Conservation (phyloP, 768 basidiomycete genomes). For the Rhodotorula toruloides region DNA sequence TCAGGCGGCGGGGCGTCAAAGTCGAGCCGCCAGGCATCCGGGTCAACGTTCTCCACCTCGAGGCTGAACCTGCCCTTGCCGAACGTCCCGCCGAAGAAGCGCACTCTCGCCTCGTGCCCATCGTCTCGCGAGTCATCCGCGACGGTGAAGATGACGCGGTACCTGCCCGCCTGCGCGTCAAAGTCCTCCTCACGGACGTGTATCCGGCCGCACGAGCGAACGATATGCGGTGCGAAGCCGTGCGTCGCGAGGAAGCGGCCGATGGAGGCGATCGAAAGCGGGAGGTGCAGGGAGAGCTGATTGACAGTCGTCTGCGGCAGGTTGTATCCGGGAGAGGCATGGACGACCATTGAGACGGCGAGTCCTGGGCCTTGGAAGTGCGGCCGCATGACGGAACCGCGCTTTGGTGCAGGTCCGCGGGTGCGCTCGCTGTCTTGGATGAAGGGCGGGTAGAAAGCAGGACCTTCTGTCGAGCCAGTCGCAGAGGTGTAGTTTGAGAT, state of each 20-base stretch:
- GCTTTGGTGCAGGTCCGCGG: neutral
- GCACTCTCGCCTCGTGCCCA: conserved; percentile 2
- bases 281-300: conserved; percentile 29
- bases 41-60: conserved; percentile 23
- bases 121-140: neutral
- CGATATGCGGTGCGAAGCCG: conserved; percentile 29
- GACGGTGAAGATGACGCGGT: conserved; percentile 13
- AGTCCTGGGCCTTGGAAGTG: conserved; percentile 12
- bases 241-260: conserved; percentile 28
- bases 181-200: conserved; percentile 18
- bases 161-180: conserved; percentile 5
- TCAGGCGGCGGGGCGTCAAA: conserved; percentile 7
- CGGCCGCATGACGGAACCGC: neutral
- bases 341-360: conserved; percentile 18
- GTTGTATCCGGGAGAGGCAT: conserved; percentile 23
- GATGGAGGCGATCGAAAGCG: conserved; percentile 24
- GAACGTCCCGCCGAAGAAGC: conserved; percentile 25
- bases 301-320: conserved; percentile 25
- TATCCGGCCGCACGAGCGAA: neutral
- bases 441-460: neutral
- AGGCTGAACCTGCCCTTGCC: conserved; percentile 9
- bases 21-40: conserved; percentile 19
- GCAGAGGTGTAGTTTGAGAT: neutral
- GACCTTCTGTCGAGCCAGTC: neutral
- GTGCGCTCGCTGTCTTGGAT: too few relatives aligned